Conservation (phyloP, 176 grass and related monocot species). For the Dactylis glomerata region DNA sequence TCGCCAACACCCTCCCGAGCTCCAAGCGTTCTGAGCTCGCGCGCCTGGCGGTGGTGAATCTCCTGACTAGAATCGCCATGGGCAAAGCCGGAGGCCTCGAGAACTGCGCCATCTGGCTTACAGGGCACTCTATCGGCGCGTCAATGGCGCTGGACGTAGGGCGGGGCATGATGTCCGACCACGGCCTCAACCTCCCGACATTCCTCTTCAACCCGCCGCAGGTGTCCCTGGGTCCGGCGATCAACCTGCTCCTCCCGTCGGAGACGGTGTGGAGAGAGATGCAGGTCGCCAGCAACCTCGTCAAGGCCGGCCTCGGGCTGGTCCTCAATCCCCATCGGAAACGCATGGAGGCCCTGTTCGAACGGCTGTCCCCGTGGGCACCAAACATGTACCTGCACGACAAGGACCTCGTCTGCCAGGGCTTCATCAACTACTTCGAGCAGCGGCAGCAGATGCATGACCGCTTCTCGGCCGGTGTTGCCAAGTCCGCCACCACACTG, state of each 20-base stretch:
- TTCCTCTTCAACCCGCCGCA: background rate
- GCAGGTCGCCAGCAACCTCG: background rate
- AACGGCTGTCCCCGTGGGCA: background rate
- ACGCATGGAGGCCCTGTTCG: background rate
- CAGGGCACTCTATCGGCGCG: background rate
- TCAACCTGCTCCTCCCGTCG: background rate
- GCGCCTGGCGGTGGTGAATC: background rate
- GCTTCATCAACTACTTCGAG: background rate
- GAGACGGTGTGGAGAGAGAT: background rate
- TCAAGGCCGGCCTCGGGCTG: background rate
- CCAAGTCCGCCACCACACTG: background rate
- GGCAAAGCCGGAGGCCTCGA: background rate
- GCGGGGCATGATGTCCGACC: background rate
- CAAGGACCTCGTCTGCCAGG: background rate
- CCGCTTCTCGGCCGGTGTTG: background rate
- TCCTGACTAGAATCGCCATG: background rate
- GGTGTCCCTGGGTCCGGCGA: background rate
- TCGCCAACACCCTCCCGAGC: background rate
- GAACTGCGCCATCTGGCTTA: background rate
- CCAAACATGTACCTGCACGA: background rate
- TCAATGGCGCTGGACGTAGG: background rate
- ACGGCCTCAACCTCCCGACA: background rate
- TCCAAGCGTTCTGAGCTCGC: background rate
- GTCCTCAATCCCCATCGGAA: background rate
- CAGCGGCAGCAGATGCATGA: background rate